Base-by-base conservation (phyloP, 2,329 filamentous ascomycete species). In the Penicillium sp. region DNA sequence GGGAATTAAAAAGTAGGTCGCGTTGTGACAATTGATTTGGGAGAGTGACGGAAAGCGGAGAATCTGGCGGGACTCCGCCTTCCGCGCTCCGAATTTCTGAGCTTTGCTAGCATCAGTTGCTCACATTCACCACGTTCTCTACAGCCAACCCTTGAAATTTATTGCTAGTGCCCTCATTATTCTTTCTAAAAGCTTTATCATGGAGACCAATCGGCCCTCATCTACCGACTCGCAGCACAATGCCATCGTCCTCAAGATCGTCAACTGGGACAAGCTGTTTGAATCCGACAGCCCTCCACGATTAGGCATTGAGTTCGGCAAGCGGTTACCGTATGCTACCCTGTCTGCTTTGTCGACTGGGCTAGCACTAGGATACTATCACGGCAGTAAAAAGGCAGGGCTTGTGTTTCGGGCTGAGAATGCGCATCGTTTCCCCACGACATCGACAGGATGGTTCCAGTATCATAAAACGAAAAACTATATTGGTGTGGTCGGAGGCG, bases 401-500 rank as follows among this genome's bases (percentile, higher is more conserved):
- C 82, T 96, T 57, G 89, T 89, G 39, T 99, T 97, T 79, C 89
- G 93, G 55, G 94, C 94, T 59, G 94, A 99, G 77, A 96, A 99
- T 72, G 92, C 94, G 1, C 94, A 99, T 80, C 90, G 93, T 64
- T 86, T 97, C 61, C 94, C 94, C 21, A 87, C 85, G 4, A 88
- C 88, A 1, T 87, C 90, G 27, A 86, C 87, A 2, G 93, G 92
- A 19, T 99, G 94, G 94, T 99, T 93, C 73, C 84, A 97, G n/a
- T 99, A 99, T 76, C 93, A 97, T 80, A 97, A 97, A 78, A 91
- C 87, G 72, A 97, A 97, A 77, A 97, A 96, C 76, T 97, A 99
- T 78, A 86, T 91, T 68, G 84, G 89, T 51, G 87, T 90, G 68
- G 83, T 89, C 23, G 90, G 89, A 6, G 93, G 89, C 0, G 79